Evolutionary conservation across 2,329 filamentous ascomycete species (phyloP), one percentile per base, ranked within the genome.

Genomic region (Aspergillus sojae): DNA sequence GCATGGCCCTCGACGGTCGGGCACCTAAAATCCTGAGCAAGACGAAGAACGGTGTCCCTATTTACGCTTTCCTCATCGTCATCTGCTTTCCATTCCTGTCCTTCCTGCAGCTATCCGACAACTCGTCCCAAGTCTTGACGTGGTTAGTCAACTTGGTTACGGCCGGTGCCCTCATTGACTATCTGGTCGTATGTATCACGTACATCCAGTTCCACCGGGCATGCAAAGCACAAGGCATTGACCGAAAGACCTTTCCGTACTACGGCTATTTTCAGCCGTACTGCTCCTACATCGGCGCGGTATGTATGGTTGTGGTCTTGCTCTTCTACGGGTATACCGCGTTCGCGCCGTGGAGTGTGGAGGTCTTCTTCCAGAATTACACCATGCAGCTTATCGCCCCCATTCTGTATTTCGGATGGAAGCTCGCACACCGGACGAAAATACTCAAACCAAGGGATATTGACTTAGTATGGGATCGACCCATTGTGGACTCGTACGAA

Each of bases 161-260:
- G 9, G 62, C 58, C 34, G 57, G 57, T 16, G 36, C 70, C 11
- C 65, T 76, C 32, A 68, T 76, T 10, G 71, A 71, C 41, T 74
- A 74, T 65, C 82, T 83, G 39, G 85, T 86, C 62, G 89, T 91
- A 71, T 87, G 85, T 73, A 80, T 88, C 52, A 89, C 89, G 0
- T 93, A 91, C 74, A 77, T 93, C 58, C 86, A 85, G 65, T 94
- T 92, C 75, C 81, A 89, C 74, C 86, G 87, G 34, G 90, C 91
- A 0, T 83, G 91, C 56, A 79, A 83, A 48, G 86, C 83, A 0
- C 91, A 93, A 70, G 89, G 89, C 0, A 82, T 93, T 30, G 84
- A 87, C 67, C 84, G 90, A 6, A 83, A 86, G 30, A 83, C 82
- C 0, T 78, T 94, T 26, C 89, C 90, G 0, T 93, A 91, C 77